phyloP scores from a whole-genome alignment of 1,139 yeast genomes.

The Lodderomyces pseudojiufengensis region DNA sequence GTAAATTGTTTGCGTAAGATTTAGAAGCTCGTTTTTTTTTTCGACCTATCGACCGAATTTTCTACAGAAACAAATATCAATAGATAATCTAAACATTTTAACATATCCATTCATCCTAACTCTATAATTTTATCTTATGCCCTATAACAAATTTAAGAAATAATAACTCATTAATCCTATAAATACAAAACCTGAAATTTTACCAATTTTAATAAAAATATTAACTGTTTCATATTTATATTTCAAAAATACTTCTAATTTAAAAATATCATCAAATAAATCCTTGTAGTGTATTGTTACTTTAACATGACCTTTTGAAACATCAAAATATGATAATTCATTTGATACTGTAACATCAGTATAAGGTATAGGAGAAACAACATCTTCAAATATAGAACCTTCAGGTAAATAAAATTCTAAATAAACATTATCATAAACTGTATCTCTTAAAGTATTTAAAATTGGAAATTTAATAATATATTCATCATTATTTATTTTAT shows the following conservation, averaged over 20 bases:
- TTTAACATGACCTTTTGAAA: conserved; percentile 74
- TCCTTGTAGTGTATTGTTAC: conserved; percentile 60
- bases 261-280: conserved; percentile 66
- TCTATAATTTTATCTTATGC: conserved; percentile 28
- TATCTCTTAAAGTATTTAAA: conserved; percentile 67
- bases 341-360: conserved; percentile 31
- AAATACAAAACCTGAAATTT: conserved; percentile 63
- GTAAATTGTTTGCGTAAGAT: too few relatives aligned
- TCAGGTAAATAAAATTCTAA: conserved; percentile 80
- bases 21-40: too few relatives aligned
- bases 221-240: conserved; percentile 58
- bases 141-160: conserved; percentile 32
- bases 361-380: conserved; percentile 55
- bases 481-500: conserved; percentile 40
- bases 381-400: conserved; percentile 64
- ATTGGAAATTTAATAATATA: conserved; percentile 69
- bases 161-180: conserved; percentile 59
- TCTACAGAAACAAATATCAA: too few relatives aligned
- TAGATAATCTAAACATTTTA: too few relatives aligned
- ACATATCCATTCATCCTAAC: background rate
- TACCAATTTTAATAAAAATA: conserved; percentile 61
- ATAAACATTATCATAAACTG: conserved; percentile 60
- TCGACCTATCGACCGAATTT: too few relatives aligned
- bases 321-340: conserved; percentile 71
- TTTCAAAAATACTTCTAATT: conserved; percentile 53